A percentile compares a stretch with the other conserved stretches of the same genome.
Evolutionary conservation across 2,329 filamentous ascomycete genomes (phyloP).

Genomic region (Blastomyces gilchristii): DNA sequence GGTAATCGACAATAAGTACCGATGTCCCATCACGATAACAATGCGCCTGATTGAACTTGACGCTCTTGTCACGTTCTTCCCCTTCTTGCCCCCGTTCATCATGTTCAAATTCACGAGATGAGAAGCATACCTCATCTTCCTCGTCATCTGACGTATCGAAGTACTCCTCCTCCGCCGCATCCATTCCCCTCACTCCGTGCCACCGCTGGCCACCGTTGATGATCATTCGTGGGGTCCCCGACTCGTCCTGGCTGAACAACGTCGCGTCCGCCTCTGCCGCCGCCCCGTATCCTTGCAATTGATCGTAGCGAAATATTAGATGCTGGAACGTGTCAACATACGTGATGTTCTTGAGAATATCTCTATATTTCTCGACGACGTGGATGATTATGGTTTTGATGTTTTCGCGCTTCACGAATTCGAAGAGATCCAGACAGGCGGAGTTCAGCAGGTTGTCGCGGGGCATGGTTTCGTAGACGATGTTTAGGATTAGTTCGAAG

Average conservation of each 20-base stretch:
- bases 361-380: slow-evolving; percentile 72
- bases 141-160: slow-evolving; percentile 85
- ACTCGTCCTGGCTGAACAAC: slow-evolving; percentile 62
- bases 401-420: slow-evolving; percentile 73
- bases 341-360: slow-evolving; percentile 62
- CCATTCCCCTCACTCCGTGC: slow-evolving; percentile 68
- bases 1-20: slow-evolving; percentile 21
- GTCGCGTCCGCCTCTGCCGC: slow-evolving; percentile 50
- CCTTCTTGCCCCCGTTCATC: neutral
- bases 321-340: slow-evolving; percentile 78
- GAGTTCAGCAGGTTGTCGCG: slow-evolving; percentile 90
- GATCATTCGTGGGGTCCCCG: slow-evolving; percentile 41
- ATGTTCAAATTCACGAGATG: slow-evolving; percentile 6
- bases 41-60: neutral
- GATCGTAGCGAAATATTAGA: slow-evolving; percentile 67
- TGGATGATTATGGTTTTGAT: slow-evolving; percentile 74
- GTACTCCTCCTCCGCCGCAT: slow-evolving; percentile 82
- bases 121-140: slow-evolving; percentile 50
- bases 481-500: slow-evolving; percentile 73
- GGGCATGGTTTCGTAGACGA: slow-evolving; percentile 75
- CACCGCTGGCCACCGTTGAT: slow-evolving; percentile 50
- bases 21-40: neutral
- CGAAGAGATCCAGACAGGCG: slow-evolving; percentile 86
- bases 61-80: neutral
- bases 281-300: slow-evolving; percentile 57